Percentiles rank a stretch among this genome's conserved stretches.
Evolutionary conservation across 108 stramenopile species (phyloP).

Genomic region (Cyclotella cryptica): DNA sequence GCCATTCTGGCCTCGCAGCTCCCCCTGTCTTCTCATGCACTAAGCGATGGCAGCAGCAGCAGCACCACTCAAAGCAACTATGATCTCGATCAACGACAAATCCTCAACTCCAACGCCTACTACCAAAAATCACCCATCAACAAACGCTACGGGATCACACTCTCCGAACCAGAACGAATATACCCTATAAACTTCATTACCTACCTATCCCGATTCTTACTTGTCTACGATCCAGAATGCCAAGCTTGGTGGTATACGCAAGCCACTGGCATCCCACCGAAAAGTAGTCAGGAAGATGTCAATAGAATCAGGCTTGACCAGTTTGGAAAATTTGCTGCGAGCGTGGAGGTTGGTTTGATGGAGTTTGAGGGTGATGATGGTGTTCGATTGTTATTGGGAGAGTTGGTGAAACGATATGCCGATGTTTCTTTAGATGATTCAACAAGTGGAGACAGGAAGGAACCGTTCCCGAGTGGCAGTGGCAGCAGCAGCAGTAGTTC

Average conservation of each 20-base stretch:
- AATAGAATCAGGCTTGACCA: conserved; percentile 65
- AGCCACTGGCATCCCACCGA: conserved; percentile 66
- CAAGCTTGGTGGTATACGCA: conserved; percentile 79
- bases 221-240: conserved; percentile 81
- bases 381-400: conserved; percentile 12
- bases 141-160: conserved; percentile 77
- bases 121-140: conserved; percentile 72
- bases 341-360: conserved; percentile 84
- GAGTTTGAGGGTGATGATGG: conserved; percentile 60
- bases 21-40: conserved; percentile 1
- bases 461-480: conserved; percentile 24
- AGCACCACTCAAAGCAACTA: background rate
- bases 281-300: conserved; percentile 61
- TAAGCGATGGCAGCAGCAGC: too few relatives aligned
- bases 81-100: background rate
- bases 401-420: conserved; percentile 54
- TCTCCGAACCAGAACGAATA: conserved; percentile 80
- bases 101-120: background rate
- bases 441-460: conserved; percentile 42
- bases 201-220: conserved; percentile 78
- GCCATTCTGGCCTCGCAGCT: conserved; percentile 2
- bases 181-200: conserved; percentile 85
- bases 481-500: conserved; percentile 28
- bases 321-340: conserved; percentile 81
- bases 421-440: conserved; percentile 36